Percentiles rank a stretch among this genome's conserved stretches.
phyloP scores from a whole-genome alignment of 2,329 filamentous ascomycete genomes.

The Uncinocarpus reesii region DNA sequence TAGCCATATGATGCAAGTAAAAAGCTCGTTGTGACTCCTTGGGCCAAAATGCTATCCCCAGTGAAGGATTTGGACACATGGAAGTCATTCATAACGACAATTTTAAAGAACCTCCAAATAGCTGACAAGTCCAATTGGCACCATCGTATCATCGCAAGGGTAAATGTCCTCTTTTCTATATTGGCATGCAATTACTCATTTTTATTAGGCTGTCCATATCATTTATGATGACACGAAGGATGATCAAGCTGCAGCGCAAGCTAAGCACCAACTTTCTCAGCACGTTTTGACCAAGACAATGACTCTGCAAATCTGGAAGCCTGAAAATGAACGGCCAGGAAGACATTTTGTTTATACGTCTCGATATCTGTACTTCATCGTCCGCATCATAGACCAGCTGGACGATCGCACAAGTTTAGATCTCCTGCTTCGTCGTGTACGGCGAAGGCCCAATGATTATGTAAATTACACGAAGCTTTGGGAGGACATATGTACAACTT shows the following conservation, averaged over 20 bases:
- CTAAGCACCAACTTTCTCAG: constrained; percentile 67
- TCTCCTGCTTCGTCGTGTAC: constrained; percentile 63
- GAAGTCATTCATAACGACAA: constrained; percentile 51
- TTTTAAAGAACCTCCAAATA: constrained; percentile 48
- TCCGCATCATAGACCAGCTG: constrained; percentile 61
- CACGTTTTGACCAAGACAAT: constrained; percentile 92
- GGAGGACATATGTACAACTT: constrained; percentile 50
- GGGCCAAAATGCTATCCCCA: constrained; percentile 43
- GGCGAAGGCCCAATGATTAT: constrained; percentile 69
- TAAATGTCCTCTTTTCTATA: constrained; percentile 34
- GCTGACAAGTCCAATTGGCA: constrained; percentile 95
- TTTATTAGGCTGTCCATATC: constrained; percentile 45
- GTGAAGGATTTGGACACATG: constrained; percentile 44
- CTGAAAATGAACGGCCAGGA: constrained; percentile 72
- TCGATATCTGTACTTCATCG: constrained; percentile 74
- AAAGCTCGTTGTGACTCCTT: constrained; percentile 45
- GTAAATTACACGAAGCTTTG: constrained; percentile 54
- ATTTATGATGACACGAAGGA: constrained; percentile 48
- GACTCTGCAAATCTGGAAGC: constrained; percentile 90
- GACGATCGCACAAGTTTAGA: constrained; percentile 68
- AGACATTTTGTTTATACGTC: constrained; percentile 88
- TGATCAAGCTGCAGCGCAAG: constrained; percentile 46
- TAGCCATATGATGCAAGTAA: constrained; percentile 40
- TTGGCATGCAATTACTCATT: neutral
- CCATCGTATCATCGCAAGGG: constrained; percentile 75